Conservation (phyloP, 2,329 filamentous ascomycete species). For the Nemania diffusa region DNA sequence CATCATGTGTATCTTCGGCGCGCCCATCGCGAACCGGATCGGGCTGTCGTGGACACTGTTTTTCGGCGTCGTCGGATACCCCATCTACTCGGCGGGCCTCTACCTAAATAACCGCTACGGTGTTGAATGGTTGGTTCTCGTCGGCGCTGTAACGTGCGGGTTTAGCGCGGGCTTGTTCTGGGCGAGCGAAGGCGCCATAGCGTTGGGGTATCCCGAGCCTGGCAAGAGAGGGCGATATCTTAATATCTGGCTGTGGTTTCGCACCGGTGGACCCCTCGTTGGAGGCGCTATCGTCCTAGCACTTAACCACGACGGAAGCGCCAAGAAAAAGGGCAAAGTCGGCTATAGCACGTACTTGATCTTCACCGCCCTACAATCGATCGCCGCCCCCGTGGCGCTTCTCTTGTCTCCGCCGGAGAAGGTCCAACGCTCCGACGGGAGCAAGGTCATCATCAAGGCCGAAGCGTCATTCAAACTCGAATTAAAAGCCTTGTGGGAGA, state of each 20-base stretch:
- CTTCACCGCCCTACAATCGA: slow-evolving; percentile 76
- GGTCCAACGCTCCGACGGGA: slow-evolving; percentile 74
- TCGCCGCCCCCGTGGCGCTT: slow-evolving; percentile 71
- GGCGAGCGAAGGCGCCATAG: slow-evolving; percentile 79
- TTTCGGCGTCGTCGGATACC: slow-evolving; percentile 51
- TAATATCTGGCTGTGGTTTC: slow-evolving; percentile 74
- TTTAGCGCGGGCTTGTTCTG: slow-evolving; percentile 79
- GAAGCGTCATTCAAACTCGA: slow-evolving; percentile 67
- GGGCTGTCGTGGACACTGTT: slow-evolving; percentile 49
- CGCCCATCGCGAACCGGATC: slow-evolving; percentile 50
- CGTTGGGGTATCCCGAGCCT: slow-evolving; percentile 76
- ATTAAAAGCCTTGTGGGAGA: slow-evolving; percentile 69
- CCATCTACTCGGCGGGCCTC: slow-evolving; percentile 51
- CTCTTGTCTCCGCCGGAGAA: slow-evolving; percentile 69
- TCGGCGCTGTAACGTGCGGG: slow-evolving; percentile 76
- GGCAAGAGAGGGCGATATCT: slow-evolving; percentile 72
- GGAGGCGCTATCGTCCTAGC: slow-evolving; percentile 78
- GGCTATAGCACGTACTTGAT: slow-evolving; percentile 75
- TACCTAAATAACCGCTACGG: slow-evolving; percentile 58
- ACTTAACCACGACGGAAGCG: slow-evolving; percentile 66
- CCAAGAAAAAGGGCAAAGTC: slow-evolving; percentile 64
- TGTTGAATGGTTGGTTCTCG: slow-evolving; percentile 71
- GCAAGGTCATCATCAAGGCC: slow-evolving; percentile 70
- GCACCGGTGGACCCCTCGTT: slow-evolving; percentile 66
- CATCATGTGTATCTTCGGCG: slow-evolving; percentile 50